A percentile compares a stretch with the other conserved stretches of the same genome.
These are phyloP conservation scores for Sonneratia alba DNA, from an alignment of 345 rosid genomes.

Conservation along the genomic window DNA sequence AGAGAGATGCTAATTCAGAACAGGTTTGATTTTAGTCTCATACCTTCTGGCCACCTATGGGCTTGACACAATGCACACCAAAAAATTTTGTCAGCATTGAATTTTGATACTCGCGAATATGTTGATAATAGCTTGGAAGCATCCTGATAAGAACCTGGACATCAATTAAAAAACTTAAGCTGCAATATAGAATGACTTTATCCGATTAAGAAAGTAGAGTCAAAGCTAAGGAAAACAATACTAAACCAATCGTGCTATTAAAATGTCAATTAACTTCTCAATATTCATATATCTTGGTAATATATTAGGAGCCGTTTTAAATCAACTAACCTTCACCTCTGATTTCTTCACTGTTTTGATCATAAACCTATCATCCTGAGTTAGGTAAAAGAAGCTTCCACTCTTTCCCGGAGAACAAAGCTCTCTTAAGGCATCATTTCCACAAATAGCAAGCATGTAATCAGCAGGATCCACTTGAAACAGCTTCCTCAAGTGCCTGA, in stretches of 20 bases:
- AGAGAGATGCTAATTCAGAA: neutral
- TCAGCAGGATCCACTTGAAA: slow-evolving; percentile 91
- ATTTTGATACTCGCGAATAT: slow-evolving; percentile 60
- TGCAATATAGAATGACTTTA: slow-evolving; percentile 5
- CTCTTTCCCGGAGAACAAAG: slow-evolving; percentile 98
- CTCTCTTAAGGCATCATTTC: slow-evolving; percentile 86
- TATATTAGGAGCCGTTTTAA: neutral
- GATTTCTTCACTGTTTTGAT: slow-evolving; percentile 94
- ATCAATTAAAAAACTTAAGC: slow-evolving; percentile 17
- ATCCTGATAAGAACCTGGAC: slow-evolving; percentile 78
- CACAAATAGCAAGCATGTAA: slow-evolving; percentile 94
- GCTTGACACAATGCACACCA: slow-evolving; percentile 95
- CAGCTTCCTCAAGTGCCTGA: slow-evolving; percentile 72
- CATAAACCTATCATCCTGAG: slow-evolving; percentile 99
- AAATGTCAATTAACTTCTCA: neutral
- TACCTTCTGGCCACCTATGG: slow-evolving; percentile 97
- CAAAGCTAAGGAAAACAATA: slow-evolving; percentile 1
- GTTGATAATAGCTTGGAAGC: slow-evolving; percentile 81
- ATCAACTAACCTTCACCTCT: slow-evolving; percentile 87
- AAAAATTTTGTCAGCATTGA: slow-evolving; percentile 90
- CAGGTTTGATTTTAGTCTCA: neutral
- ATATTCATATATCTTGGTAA: neutral
- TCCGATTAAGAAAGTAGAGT: slow-evolving; percentile 4
- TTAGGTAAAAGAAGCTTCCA: slow-evolving; percentile 94
- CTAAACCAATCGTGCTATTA: neutral